These are phyloP conservation scores for Citrullus mucosospermus DNA, from an alignment of 306 rosid genomes.

Conservation along the genomic window DNA sequence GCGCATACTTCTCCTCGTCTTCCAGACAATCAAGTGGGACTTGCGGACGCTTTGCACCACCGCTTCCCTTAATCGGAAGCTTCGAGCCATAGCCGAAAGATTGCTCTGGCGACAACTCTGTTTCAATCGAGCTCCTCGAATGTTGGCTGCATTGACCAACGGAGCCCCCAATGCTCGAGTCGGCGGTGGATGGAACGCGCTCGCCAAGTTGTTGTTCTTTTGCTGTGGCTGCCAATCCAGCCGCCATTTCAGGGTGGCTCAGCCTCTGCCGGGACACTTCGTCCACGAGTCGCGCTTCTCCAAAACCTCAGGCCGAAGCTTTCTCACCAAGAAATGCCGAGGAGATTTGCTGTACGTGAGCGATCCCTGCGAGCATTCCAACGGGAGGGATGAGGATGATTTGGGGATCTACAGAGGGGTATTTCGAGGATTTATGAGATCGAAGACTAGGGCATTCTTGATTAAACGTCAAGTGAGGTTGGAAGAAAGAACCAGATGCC, in stretches of 20 bases:
- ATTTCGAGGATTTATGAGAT: conserved; percentile 34
- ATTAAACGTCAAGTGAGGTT: conserved; percentile 26
- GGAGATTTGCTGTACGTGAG: conserved; percentile 42
- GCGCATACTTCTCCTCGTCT: conserved; percentile 28
- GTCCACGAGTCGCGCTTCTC: conserved; percentile 37
- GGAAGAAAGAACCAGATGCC: conserved; percentile 32
- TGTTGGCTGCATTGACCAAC: conserved; percentile 21
- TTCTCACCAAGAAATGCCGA: conserved; percentile 25
- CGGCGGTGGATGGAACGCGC: conserved; percentile 51
- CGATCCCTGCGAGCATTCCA: conserved; percentile 57
- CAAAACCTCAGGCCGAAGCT: conserved; percentile 55
- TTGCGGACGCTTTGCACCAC: conserved; percentile 25
- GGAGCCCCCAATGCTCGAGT: conserved; percentile 26
- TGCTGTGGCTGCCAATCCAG: conserved; percentile 44
- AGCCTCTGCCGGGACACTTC: conserved; percentile 30
- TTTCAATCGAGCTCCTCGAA: conserved; percentile 36
- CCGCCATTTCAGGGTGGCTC: conserved; percentile 24
- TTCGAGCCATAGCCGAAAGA: conserved; percentile 42
- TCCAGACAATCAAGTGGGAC: conserved; percentile 39
- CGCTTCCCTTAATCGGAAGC: conserved; percentile 36
- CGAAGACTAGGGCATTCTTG: conserved; percentile 37
- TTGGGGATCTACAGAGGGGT: conserved; percentile 51
- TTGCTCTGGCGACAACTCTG: conserved; percentile 45
- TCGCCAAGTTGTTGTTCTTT: conserved; percentile 47
- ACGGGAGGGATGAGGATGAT: conserved; percentile 28